Percentiles rank a stretch among this genome's conserved stretches.
These are phyloP conservation scores for Baffinella frigidus DNA, from an alignment of 208 protist genomes.

Conservation along the genomic window DNA sequence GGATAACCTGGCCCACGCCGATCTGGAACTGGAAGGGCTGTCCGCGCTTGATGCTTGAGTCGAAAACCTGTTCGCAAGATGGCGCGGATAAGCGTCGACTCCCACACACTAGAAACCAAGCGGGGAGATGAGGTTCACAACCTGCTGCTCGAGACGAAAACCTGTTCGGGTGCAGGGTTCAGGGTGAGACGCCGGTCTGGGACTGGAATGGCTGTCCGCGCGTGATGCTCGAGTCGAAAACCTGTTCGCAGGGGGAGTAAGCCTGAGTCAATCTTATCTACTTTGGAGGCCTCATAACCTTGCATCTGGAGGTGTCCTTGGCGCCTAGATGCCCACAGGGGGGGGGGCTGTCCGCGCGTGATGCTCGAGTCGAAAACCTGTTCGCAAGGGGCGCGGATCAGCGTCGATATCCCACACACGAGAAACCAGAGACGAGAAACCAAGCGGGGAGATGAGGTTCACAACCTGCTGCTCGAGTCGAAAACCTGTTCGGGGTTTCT, in stretches of 20 bases:
- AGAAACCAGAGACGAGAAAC: too few species aligned
- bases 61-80: conserved; percentile 11
- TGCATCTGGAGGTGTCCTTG: too few species aligned
- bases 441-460: too few species aligned
- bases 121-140: neutral
- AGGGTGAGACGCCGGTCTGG: too few species aligned
- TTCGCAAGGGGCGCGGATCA: neutral
- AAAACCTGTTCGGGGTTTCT: too few species aligned
- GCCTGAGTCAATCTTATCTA: too few species aligned
- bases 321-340: too few species aligned
- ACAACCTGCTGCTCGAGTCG: neutral
- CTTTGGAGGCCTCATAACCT: too few species aligned
- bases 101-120: too few species aligned
- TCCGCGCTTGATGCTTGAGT: neutral
- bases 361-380: neutral
- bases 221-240: neutral
- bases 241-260: neutral
- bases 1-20: conserved; percentile 5
- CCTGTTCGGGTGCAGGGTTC: too few species aligned
- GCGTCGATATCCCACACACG: too few species aligned
- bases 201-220: neutral
- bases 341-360: neutral
- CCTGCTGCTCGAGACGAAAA: neutral
- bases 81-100: too few species aligned
- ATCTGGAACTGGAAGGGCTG: conserved; percentile 33